A percentile compares a stretch with the other conserved stretches of the same genome.
Evolutionary conservation across 129 eudicot genomes (phyloP).

Genomic region (Tagetes erecta): DNA sequence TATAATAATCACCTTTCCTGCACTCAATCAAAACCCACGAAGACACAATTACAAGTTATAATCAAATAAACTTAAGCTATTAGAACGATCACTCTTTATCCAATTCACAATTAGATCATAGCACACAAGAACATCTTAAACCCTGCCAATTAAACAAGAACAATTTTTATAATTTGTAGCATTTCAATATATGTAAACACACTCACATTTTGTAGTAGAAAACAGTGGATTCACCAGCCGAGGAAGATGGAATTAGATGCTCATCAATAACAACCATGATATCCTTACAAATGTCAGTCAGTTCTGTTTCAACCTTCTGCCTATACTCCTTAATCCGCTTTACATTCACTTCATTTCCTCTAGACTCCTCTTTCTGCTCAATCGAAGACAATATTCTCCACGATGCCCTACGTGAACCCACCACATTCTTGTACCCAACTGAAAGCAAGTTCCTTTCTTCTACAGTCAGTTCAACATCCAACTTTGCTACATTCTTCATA

Average conservation of each 20-base stretch:
- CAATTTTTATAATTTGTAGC: no score
- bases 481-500: slow-evolving; percentile 78
- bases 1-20: slow-evolving; percentile 63
- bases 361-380: slow-evolving; percentile 85
- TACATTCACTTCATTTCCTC: slow-evolving; percentile 75
- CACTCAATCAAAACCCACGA: slow-evolving; percentile 7
- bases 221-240: slow-evolving; percentile 61
- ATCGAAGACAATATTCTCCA: slow-evolving; percentile 92
- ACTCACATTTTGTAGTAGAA: slow-evolving; percentile 66
- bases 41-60: slow-evolving; percentile 7
- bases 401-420: slow-evolving; percentile 85
- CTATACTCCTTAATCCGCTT: slow-evolving; percentile 66
- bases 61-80: not conserved
- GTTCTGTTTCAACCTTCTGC: slow-evolving; percentile 57
- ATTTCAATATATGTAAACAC: not conserved
- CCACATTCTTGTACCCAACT: slow-evolving; percentile 89
- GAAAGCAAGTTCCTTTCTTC: slow-evolving; percentile 91
- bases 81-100: not conserved
- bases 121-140: not conserved
- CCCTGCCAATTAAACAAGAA: not conserved
- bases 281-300: slow-evolving; percentile 49
- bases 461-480: slow-evolving; percentile 77
- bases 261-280: slow-evolving; percentile 62
- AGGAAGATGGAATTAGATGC: slow-evolving; percentile 58
- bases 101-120: not conserved